Evolutionary conservation across 1,284 basidiomycete genomes (phyloP).

Genomic region (Kwoniella shivajii): DNA sequence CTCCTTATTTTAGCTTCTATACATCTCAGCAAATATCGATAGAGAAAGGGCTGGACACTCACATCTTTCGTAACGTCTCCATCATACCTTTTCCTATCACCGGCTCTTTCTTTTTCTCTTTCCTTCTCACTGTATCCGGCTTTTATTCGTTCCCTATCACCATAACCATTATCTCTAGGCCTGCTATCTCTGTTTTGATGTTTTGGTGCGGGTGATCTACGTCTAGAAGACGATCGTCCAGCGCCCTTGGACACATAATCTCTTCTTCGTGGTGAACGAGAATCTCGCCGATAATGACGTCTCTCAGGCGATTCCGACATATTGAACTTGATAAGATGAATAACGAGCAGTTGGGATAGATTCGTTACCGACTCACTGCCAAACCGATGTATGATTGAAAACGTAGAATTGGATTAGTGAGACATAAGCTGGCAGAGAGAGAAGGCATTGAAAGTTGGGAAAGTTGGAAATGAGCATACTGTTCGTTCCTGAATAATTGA

Average conservation of each 20-base stretch:
- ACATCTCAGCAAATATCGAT: background rate
- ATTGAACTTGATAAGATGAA: no score
- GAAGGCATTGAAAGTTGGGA: no score
- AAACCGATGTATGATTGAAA: no score
- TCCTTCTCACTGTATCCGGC: slow-evolving; percentile 10
- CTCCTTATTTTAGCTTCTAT: background rate
- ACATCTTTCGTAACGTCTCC: slow-evolving; percentile 30
- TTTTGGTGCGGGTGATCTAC: slow-evolving; percentile 6
- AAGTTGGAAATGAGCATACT: no score
- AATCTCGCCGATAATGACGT: slow-evolving; percentile 17
- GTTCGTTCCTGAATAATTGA: no score
- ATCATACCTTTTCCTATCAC: slow-evolving; percentile 41
- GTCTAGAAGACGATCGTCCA: slow-evolving; percentile 17
- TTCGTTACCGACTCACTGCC: no score
- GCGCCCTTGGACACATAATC: slow-evolving; percentile 12
- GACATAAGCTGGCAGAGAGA: no score
- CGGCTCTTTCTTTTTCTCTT: background rate
- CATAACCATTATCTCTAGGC: slow-evolving; percentile 29
- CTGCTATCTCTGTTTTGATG: slow-evolving; percentile 13
- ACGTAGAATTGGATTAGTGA: no score
- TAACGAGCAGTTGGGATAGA: no score
- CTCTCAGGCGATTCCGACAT: slow-evolving; percentile 19
- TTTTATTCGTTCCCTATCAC: slow-evolving; percentile 16
- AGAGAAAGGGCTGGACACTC: slow-evolving; percentile 14
- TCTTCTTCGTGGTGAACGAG: slow-evolving; percentile 15